Evolutionary conservation across 805 yeast genomes (phyloP), one percentile per base, ranked within the genome.

Genomic region (Phaffomyces opuntiae): DNA sequence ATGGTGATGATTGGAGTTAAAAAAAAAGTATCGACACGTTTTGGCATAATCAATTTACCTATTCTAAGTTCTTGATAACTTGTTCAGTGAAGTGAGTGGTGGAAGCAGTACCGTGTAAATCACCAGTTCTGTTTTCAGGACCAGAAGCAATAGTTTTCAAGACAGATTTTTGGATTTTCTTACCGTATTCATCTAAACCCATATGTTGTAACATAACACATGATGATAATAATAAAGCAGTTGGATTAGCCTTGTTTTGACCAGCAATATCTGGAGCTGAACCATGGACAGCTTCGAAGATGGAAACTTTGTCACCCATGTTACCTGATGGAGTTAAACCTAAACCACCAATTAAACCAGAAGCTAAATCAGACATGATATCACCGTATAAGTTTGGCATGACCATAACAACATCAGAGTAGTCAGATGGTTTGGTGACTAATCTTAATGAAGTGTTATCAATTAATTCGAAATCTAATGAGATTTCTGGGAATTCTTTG

Each of bases 331-430:
- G 99, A 51, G 99, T 93, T 68, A 93, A 81, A 73, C 99, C 99
- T 64, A 91, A 80, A 66, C 99, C 98, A 68, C 99, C 99, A 56
- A 95, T 95, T 64, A 93, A 77, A 73, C 99, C 99, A 49, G 96
- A 87, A 59, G 96, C 88, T 69, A 93, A 77, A 71, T 93, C 99
- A 54, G 98, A 91, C 84, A 93, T 83, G 72, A 93, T 93, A 70
- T 93, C 98, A 80, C 99, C 99, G 73, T 93, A 93, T 70, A 93
- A 80, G 83, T 93, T 93, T 64, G 99, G 99, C 96, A 95, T 93
- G 59, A 93, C 99, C 69, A 76, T 74, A 63, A 93, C 99, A 49
- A 84, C 82, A 60, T 87, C 80, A 70, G 83, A 76, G 81, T 89
- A 91, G 60, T 82, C 82, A 34, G 65, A 49, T 56, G 99, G 99